Evolutionary conservation across 179 eudicot species (phyloP).

Genomic region (Corrigiola litoralis): DNA sequence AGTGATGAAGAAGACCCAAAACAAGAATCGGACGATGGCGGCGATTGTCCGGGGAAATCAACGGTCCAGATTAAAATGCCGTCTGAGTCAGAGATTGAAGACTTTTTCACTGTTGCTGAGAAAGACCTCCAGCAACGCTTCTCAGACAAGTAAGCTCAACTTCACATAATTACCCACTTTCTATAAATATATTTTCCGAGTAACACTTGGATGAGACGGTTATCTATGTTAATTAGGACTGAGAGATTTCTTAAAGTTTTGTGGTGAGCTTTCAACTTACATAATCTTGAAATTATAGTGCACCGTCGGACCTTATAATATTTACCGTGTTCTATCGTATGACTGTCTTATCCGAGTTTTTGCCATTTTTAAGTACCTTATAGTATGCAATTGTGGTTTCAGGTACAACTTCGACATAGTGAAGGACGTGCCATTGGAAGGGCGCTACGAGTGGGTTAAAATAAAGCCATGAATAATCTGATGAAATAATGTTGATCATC

Average conservation of each 20-base stretch:
- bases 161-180: neutral
- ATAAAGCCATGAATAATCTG: slow-evolving; percentile 42
- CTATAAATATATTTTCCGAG: too few species aligned
- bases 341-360: neutral
- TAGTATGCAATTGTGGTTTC: slow-evolving; percentile 8
- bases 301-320: too few species aligned
- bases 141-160: slow-evolving; percentile 54
- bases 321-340: neutral
- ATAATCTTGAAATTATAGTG: too few species aligned
- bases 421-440: slow-evolving; percentile 73
- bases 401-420: slow-evolving; percentile 87
- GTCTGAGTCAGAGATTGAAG: slow-evolving; percentile 64
- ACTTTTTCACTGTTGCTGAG: slow-evolving; percentile 77
- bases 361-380: neutral
- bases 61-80: slow-evolving; percentile 51
- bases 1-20: neutral
- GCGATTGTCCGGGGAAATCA: slow-evolving; percentile 33
- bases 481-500: neutral
- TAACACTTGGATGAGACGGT: too few species aligned
- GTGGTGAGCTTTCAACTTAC: too few species aligned
- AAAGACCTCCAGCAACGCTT: slow-evolving; percentile 58
- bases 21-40: slow-evolving; percentile 13
- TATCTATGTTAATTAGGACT: too few species aligned
- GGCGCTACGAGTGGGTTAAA: slow-evolving; percentile 80
- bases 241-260: too few species aligned